Evolutionary conservation across 1,284 basidiomycete species (phyloP).

Genomic region (Cutaneotrichosporon sp.): DNA sequence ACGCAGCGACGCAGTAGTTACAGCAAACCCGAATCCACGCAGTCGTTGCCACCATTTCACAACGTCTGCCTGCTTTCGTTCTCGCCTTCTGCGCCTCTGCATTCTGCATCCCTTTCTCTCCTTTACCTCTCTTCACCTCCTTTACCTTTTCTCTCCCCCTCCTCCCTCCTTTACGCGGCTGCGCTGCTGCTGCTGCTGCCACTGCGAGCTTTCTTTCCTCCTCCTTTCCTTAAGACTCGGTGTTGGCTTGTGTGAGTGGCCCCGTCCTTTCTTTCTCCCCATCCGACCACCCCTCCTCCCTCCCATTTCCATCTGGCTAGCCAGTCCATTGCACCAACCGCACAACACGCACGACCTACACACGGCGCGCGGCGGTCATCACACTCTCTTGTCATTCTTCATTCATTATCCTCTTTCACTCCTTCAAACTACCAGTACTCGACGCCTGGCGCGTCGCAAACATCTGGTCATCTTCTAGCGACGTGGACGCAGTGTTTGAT

Average conservation of each 20-base stretch:
- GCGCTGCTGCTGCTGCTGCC: neutral
- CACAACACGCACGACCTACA: no score
- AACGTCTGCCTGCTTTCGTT: neutral
- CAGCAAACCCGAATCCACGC: neutral
- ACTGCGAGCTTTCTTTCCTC: neutral
- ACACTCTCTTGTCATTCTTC: neutral
- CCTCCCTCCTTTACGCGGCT: neutral
- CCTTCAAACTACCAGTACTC: neutral
- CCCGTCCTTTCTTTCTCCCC: neutral
- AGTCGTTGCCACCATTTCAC: neutral
- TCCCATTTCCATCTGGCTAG: neutral
- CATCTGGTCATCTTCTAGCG: neutral
- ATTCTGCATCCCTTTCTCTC: neutral
- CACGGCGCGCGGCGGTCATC: no score
- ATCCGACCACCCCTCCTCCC: neutral
- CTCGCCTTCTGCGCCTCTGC: neutral
- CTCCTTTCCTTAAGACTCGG: conserved; percentile 1
- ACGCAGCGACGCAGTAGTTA: neutral
- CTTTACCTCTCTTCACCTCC: neutral
- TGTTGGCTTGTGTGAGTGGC: conserved; percentile 1
- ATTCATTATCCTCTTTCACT: neutral
- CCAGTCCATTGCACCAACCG: no score
- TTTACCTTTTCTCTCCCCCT: neutral
- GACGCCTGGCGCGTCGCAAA: neutral
- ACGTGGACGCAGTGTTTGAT: neutral